Evolutionary conservation across 768 basidiomycete species (phyloP), one percentile per base, ranked within the genome.

Genomic region (Myochromella boudieri): DNA sequence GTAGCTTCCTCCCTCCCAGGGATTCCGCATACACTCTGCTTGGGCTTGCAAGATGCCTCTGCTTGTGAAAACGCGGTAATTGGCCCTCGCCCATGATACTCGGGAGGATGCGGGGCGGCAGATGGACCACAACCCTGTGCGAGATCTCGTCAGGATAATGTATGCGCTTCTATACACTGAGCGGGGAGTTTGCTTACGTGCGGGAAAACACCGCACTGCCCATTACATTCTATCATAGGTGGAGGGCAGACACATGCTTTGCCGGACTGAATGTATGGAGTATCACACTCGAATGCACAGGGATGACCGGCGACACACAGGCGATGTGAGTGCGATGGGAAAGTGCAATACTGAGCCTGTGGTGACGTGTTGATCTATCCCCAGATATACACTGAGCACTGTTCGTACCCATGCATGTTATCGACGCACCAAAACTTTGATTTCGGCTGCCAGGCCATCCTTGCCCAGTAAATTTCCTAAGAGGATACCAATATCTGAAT

Each of bases 51-150:
- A 8, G 48, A 50, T 8, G 49, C 49, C 49, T 59, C 52, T 0
- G 69, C 72, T 31, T 66, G 66, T 29, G 58, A 47, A 22, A 67
- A 54, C 15, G 62, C 64, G 10, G 45, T 55, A 36, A 67, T 60
- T 3, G 56, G 42, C 17, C 46, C 49, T 27, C 41, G 31, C 9
- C 20, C 42, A 11, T 42, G 49, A 18, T 41, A 49, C 41, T 51
- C 58, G 17, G 44, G 45, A 4, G 54, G 24, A 31, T 50, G 60
- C 34, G 73, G 68, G 7, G 58, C 54, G 9, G 70, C 57, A 8
- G 74, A 74, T n/a, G n/a, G n/a, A 26, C 67, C 60, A 40, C 74
- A 76, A 10, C 67, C 67, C 75, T 76, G 45, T 20, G 25, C 22
- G 20, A 50, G n/a, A 33, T 6, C 18, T n/a, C 5, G 33, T 34